Evolutionary conservation across 768 basidiomycete genomes (phyloP).

Genomic region (Dacryopinax primogenitus): DNA sequence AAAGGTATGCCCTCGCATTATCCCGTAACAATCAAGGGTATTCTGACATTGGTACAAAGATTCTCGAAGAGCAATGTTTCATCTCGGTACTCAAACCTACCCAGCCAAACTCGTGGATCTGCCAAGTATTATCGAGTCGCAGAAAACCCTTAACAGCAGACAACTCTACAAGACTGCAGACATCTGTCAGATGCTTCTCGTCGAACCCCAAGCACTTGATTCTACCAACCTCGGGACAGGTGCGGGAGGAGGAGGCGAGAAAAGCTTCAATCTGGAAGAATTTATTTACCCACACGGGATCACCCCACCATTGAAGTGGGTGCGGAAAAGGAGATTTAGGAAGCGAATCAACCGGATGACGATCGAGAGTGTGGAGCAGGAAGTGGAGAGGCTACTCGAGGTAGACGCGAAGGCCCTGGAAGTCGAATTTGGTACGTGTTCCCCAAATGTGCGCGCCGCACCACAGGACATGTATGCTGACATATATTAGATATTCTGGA

Average conservation of each 20-base stretch:
- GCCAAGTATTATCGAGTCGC: conserved; percentile 84
- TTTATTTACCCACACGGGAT: conserved; percentile 97
- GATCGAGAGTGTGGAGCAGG: conserved; percentile 88
- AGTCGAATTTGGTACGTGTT: conserved; percentile 56
- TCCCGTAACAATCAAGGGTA: neutral
- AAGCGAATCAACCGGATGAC: conserved; percentile 82
- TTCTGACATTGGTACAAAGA: conserved; percentile 37
- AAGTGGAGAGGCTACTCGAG: conserved; percentile 74
- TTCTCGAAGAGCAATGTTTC: conserved; percentile 79
- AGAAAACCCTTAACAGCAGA: conserved; percentile 91
- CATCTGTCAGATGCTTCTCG: conserved; percentile 70
- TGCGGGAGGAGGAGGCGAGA: conserved; percentile 19
- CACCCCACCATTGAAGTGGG: conserved; percentile 83
- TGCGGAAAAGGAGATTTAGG: conserved; percentile 81
- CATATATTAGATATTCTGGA: conserved; percentile 56
- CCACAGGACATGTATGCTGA: conserved; percentile 9
- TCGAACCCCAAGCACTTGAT: neutral
- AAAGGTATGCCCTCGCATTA: conserved; percentile 46
- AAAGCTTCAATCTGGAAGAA: conserved; percentile 78
- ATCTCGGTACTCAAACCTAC: conserved; percentile 66
- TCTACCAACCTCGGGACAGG: neutral
- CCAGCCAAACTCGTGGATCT: conserved; percentile 91
- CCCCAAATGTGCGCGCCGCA: conserved; percentile 8
- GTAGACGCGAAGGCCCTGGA: conserved; percentile 63
- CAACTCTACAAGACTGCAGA: conserved; percentile 99